Base-by-base conservation (phyloP, 768 basidiomycete species). In the Ramaria sp. region DNA sequence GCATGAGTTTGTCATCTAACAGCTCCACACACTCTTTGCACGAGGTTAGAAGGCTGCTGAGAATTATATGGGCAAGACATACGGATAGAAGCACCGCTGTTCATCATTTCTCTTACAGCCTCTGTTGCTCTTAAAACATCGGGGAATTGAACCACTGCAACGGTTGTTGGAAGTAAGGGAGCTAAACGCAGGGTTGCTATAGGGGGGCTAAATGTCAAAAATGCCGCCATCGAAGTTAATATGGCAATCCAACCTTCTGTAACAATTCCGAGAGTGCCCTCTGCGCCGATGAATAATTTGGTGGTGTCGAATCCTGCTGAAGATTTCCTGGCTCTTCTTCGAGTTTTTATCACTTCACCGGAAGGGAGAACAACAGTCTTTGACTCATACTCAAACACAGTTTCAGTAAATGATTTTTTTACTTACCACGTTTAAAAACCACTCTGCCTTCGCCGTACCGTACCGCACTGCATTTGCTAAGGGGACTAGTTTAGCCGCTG, bases 321-420 rank as follows among this genome's bases (percentile, higher is more conserved):
- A 0, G 85, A 90, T 64, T 96, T 95, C 32, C 90, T 72, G 3
- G 86, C 75, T 25, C 86, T 73, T 22, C 75, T 70, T 3, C 91
- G 79, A 1, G 93, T 96, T 63, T 93, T 93, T 64, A 96, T 93
- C 12, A 95, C 83, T 63, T 91, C 79, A 1, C 93, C 93, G 5
- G 80, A 82, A 1, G 92, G 88, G 2, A 95, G 78, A 0, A 96
- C 92, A 1, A 93, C 86, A 0, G 90, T 95, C 84, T 92, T 57
- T 20, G 24, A 32, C 30, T 15, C 37, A 53, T 50, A 34, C 43
- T 13, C 52, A 51, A 47, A 12, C 3, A 9, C 18, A 44, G n/a
- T 47, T 41, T 34, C 30, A 41, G 28, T 38, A 25, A 16, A 28
- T 15, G n/a, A n/a, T 25, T 1, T 36, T 20, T 1, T 5, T 20